Conservation (phyloP, 805 yeast species). For the Hanseniaspora taiwanica region DNA sequence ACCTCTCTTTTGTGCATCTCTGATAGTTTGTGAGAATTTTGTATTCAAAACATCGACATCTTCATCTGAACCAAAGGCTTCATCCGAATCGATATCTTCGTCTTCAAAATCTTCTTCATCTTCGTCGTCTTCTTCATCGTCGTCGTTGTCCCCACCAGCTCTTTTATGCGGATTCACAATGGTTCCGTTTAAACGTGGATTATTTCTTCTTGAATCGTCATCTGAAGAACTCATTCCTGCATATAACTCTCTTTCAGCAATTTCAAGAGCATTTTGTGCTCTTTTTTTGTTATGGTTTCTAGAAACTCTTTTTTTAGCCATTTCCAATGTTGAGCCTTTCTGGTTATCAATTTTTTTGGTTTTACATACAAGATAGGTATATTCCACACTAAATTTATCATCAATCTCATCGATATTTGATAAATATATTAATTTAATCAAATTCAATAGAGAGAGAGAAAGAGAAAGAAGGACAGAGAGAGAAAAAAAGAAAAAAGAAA, state of each 20-base stretch:
- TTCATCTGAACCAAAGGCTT: conserved; percentile 74
- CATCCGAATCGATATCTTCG: conserved; percentile 74
- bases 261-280: conserved; percentile 38
- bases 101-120: conserved; percentile 33
- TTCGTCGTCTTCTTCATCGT: conserved; percentile 17
- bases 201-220: conserved; percentile 20
- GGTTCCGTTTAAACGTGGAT: conserved; percentile 22
- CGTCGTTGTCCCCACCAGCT: conserved; percentile 8
- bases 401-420: no score
- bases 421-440: no score
- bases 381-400: no score
- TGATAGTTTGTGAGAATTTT: conserved; percentile 53
- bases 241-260: conserved; percentile 30
- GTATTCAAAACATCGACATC: conserved; percentile 49
- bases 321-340: neutral
- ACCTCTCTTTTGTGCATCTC: conserved; percentile 36
- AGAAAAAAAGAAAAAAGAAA: no score
- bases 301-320: conserved; percentile 2
- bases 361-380: no score
- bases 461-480: no score
- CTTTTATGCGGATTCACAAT: conserved; percentile 26
- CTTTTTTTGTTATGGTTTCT: conserved; percentile 16
- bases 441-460: no score
- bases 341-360: no score
- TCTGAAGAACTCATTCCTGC: conserved; percentile 20